These are phyloP conservation scores for Nidularia pulvinata DNA, from an alignment of 768 basidiomycete genomes.

Conservation along the genomic window DNA sequence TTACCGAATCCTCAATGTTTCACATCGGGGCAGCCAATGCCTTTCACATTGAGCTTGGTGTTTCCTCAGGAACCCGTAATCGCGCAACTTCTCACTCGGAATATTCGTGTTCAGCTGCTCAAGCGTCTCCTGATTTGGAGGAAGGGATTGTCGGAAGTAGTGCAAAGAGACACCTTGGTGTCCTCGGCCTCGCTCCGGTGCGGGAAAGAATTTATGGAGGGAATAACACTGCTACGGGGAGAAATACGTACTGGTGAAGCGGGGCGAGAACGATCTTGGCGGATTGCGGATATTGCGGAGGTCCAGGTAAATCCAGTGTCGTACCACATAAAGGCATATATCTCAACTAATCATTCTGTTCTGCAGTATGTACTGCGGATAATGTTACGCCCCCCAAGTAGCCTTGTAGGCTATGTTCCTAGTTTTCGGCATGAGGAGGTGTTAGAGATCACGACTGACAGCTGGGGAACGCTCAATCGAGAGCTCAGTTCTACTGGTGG, in stretches of 20 bases:
- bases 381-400: slow-evolving; percentile 23
- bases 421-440: slow-evolving; percentile 30
- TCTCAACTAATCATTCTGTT: too few relatives aligned
- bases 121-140: slow-evolving; percentile 28
- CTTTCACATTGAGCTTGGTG: slow-evolving; percentile 32
- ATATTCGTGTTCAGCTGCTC: slow-evolving; percentile 30
- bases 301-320: slow-evolving; percentile 16
- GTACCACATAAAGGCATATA: not conserved
- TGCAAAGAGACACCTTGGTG: slow-evolving; percentile 21
- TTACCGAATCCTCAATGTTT: slow-evolving; percentile 30
- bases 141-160: slow-evolving; percentile 15
- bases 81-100: slow-evolving; percentile 26
- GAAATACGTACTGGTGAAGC: slow-evolving; percentile 31
- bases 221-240: slow-evolving; percentile 26
- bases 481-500: slow-evolving; percentile 34
- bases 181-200: slow-evolving; percentile 15
- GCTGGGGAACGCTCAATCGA: slow-evolving; percentile 31
- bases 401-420: slow-evolving; percentile 26
- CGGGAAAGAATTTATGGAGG: slow-evolving; percentile 30
- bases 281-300: slow-evolving; percentile 23
- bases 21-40: slow-evolving; percentile 37
- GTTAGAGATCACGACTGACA: slow-evolving; percentile 34
- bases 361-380: slow-evolving; percentile 36
- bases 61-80: slow-evolving; percentile 33
- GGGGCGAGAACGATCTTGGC: slow-evolving; percentile 35